Percentiles rank a stretch among this genome's conserved stretches.
Evolutionary conservation across 768 basidiomycete genomes (phyloP).

Genomic region (Leccinum truebloodii): DNA sequence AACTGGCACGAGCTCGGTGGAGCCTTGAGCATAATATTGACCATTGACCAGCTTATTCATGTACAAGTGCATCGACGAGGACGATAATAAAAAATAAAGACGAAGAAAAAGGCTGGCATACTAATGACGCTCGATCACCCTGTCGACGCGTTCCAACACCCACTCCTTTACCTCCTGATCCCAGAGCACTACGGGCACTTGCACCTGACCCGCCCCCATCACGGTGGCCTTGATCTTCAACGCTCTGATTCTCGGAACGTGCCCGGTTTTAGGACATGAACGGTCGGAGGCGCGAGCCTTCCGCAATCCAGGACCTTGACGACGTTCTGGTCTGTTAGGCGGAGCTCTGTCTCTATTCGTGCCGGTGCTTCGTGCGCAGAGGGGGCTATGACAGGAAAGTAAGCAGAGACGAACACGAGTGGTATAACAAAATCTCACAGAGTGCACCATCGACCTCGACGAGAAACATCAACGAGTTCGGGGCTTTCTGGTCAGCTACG

Average conservation of each 20-base stretch:
- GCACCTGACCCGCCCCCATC: constrained; percentile 19
- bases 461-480: constrained; percentile 7
- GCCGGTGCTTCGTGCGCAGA: constrained; percentile 5
- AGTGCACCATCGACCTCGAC: constrained; percentile 16
- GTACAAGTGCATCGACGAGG: no score
- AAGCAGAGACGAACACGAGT: not conserved
- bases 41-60: no score
- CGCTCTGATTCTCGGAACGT: constrained; percentile 23
- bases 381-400: not conserved
- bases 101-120: no score
- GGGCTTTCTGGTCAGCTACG: constrained; percentile 13
- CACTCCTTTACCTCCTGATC: constrained; percentile 12
- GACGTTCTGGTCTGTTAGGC: constrained; percentile 6
- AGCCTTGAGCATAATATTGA: no score
- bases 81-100: not conserved
- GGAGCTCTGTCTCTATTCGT: constrained; percentile 8
- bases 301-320: not conserved
- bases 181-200: constrained; percentile 22
- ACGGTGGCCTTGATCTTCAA: constrained; percentile 5
- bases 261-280: constrained; percentile 16
- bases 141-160: constrained; percentile 7
- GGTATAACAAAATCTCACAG: not conserved
- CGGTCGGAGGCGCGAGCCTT: constrained; percentile 9
- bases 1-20: no score
- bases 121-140: not conserved